A percentile compares a stretch with the other conserved stretches of the same genome.
phyloP scores from a whole-genome alignment of 805 yeast genomes.

The Candida michaelii region DNA sequence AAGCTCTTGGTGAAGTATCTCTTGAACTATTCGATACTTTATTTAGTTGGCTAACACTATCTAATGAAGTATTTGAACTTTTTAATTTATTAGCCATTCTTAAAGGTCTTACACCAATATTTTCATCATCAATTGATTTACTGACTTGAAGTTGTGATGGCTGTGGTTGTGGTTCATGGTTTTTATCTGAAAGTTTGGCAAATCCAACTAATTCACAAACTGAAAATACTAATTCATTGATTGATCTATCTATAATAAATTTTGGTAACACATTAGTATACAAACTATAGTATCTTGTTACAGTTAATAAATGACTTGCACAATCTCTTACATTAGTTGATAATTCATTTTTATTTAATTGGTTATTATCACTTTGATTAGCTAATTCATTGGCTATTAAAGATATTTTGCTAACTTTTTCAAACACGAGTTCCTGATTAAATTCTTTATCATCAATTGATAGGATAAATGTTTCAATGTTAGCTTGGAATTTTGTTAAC shows the following conservation, averaged over 20 bases:
- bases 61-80: slow-evolving; percentile 10
- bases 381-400: slow-evolving; percentile 44
- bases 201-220: slow-evolving; percentile 55
- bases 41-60: background rate
- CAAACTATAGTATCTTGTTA: slow-evolving; percentile 70
- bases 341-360: slow-evolving; percentile 33
- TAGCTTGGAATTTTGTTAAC: slow-evolving; percentile 47
- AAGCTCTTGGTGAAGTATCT: slow-evolving; percentile 3
- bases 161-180: background rate
- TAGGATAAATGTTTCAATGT: slow-evolving; percentile 46
- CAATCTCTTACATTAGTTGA: slow-evolving; percentile 59
- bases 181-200: slow-evolving; percentile 5
- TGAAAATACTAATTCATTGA: slow-evolving; percentile 68
- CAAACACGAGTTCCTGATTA: slow-evolving; percentile 47
- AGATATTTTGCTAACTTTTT: slow-evolving; percentile 50
- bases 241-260: slow-evolving; percentile 69
- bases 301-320: slow-evolving; percentile 71
- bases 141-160: background rate
- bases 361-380: slow-evolving; percentile 27
- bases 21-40: background rate
- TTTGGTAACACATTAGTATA: slow-evolving; percentile 67
- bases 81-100: slow-evolving; percentile 59
- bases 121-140: slow-evolving; percentile 9
- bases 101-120: slow-evolving; percentile 61
- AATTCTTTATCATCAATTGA: slow-evolving; percentile 27